Base-by-base conservation (phyloP, 2,329 filamentous ascomycete species). In the Pyrenophora seminiperda region DNA sequence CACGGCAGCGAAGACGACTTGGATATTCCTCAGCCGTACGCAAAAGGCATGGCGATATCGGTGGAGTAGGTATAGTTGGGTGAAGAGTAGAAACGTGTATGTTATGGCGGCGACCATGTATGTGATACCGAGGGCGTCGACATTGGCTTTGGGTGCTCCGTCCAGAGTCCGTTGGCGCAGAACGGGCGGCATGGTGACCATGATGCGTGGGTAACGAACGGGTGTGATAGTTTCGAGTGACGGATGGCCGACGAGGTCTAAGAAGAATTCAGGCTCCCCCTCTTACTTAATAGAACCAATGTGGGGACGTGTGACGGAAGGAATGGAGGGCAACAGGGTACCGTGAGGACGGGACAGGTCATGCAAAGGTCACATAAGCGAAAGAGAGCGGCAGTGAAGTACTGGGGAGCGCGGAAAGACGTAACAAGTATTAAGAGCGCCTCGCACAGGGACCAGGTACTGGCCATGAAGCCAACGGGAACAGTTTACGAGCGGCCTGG, bases 101-200 rank as follows among this genome's bases (percentile, higher is more conserved):
- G 70, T 5, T 42, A 71, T 66, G 37, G 69, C 62, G 27, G 62
- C 24, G 30, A 67, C 47, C 29, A 73, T 52, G 49, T 73, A 73
- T 48, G 52, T 41, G 49, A 72, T 65, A 20, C 70, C 70, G 5
- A 68, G 54, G 15, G 62, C 49, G 45, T 73, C 68, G 11, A 60
- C 51, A 54, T 73, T 73, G 36, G 68, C 56, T 41, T 33, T 49
- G 31, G 49, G 56, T 4, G 34, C 32, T 45, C 70, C 69, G 58
- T 73, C 60, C 47, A 73, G 54, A 34, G 53, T 41, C 38, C 69
- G 65, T 22, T 61, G 54, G 17, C 47, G 42, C 22, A 67, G 53
- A 41, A 68, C 43, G 32, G 68, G 67, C 37, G 68, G 62, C 69
- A 71, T 71, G 18, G 24, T 60, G 55, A 63, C 59, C 66, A 70